phyloP scores from a whole-genome alignment of 768 basidiomycete genomes.

The Infundibulicybe gibba region DNA sequence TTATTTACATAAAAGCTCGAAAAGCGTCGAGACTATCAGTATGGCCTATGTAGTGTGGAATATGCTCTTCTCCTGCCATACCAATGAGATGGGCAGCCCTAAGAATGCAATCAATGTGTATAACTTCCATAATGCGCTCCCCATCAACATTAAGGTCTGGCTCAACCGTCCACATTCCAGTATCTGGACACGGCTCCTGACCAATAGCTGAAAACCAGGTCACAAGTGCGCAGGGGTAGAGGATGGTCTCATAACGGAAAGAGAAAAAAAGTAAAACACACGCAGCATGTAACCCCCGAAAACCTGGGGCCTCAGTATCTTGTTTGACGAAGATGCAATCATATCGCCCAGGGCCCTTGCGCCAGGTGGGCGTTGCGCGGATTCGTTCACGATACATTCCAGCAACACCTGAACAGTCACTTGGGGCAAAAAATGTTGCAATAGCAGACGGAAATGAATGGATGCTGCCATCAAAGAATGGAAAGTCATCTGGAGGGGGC shows the following conservation, averaged over 20 bases:
- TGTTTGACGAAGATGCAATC: conserved; percentile 21
- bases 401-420: conserved; percentile 13
- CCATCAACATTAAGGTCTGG: conserved; percentile 9
- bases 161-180: conserved; percentile 8
- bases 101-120: conserved; percentile 23
- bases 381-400: no score
- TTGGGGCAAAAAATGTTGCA: no score
- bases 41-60: no score
- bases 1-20: no score
- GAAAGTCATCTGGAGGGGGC: conserved; percentile 13
- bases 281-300: conserved; percentile 16
- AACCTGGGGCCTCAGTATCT: conserved; percentile 14
- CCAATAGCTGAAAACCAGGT: conserved; percentile 11
- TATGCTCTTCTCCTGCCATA: no score
- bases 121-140: conserved; percentile 9
- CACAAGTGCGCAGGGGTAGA: conserved; percentile 20
- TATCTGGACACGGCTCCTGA: conserved; percentile 5
- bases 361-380: conserved; percentile 21
- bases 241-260: conserved; percentile 10
- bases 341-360: conserved; percentile 13
- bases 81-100: conserved; percentile 24
- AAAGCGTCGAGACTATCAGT: no score
- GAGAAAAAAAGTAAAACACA: conserved; percentile 23
- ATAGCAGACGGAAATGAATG: conserved; percentile 22
- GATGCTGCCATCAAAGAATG: conserved; percentile 11